Evolutionary conservation across 2,329 filamentous ascomycete genomes (phyloP).

Genomic region (Aaosphaeria arxii): DNA sequence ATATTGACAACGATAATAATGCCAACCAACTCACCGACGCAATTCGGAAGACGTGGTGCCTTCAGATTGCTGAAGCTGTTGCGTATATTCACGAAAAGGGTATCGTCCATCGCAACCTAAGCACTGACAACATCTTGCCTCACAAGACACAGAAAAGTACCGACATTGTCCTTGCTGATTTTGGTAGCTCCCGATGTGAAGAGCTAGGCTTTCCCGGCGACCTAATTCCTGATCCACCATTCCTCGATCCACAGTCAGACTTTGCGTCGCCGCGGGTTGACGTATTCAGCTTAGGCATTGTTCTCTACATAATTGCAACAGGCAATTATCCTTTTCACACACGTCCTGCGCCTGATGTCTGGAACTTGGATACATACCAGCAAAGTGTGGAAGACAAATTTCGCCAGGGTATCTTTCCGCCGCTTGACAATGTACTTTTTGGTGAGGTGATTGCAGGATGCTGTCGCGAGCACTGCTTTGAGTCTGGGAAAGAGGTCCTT

Average conservation of each 20-base stretch:
- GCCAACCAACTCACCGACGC: constrained; percentile 3
- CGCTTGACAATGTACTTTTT: constrained; percentile 6
- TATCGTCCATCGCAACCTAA: constrained; percentile 5
- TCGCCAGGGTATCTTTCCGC: constrained; percentile 6
- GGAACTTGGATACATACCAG: background rate
- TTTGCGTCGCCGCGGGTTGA: constrained; percentile 1
- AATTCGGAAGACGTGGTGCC: constrained; percentile 5
- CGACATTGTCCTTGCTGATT: background rate
- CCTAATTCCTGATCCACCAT: background rate
- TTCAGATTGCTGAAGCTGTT: constrained; percentile 9
- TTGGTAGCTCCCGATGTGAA: background rate
- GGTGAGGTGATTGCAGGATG: constrained; percentile 9
- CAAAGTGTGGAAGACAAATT: constrained; percentile 3
- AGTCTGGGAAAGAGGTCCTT: constrained; percentile 9
- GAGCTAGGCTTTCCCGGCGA: background rate
- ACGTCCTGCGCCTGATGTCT: background rate
- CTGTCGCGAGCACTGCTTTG: constrained; percentile 8
- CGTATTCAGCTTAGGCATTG: constrained; percentile 3
- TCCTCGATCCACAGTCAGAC: background rate
- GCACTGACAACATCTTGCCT: background rate
- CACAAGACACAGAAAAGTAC: background rate
- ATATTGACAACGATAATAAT: constrained; percentile 1
- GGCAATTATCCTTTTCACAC: constrained; percentile 3
- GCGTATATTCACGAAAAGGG: constrained; percentile 7
- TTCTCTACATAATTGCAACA: constrained; percentile 3